A percentile compares a stretch with the other conserved stretches of the same genome.
Conservation (phyloP, 768 basidiomycete species). For the Imleria badia region DNA sequence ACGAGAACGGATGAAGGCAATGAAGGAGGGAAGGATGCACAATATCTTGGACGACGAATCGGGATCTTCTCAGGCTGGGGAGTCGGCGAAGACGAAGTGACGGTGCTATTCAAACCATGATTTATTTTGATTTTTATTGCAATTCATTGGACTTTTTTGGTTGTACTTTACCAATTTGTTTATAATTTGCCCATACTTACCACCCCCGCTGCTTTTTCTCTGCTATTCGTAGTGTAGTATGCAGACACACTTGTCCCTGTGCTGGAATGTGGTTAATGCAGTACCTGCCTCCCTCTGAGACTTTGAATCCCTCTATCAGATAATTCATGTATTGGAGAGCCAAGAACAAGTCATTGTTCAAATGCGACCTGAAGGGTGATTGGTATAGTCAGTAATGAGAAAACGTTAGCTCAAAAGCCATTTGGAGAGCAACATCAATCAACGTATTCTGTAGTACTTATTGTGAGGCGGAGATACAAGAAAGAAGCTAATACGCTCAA, state of each 20-base stretch:
- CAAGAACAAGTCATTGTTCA: no score
- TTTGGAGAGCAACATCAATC: no score
- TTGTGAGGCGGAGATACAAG: no score
- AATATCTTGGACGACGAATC: slow-evolving; percentile 21
- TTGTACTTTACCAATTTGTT: not conserved
- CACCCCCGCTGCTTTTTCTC: not conserved
- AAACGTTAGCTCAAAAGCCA: no score
- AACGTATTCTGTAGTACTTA: no score
- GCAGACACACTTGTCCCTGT: not conserved
- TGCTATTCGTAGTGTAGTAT: not conserved
- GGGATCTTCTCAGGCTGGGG: not conserved
- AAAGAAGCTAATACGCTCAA: no score
- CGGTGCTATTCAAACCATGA: not conserved
- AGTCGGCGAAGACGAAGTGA: slow-evolving; percentile 21
- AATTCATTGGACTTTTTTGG: not conserved
- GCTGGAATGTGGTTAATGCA: not conserved
- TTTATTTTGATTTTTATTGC: slow-evolving; percentile 1
- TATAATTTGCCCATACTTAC: not conserved
- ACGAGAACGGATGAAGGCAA: slow-evolving; percentile 27
- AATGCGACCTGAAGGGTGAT: no score
- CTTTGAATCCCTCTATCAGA: no score
- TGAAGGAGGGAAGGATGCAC: slow-evolving; percentile 16
- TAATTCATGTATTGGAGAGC: no score
- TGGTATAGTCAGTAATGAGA: not conserved
- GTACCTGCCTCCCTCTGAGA: no score